Evolutionary conservation across 2,329 filamentous ascomycete species (phyloP), one percentile per base, ranked within the genome.

Genomic region (Paraconiothyrium brasiliense): DNA sequence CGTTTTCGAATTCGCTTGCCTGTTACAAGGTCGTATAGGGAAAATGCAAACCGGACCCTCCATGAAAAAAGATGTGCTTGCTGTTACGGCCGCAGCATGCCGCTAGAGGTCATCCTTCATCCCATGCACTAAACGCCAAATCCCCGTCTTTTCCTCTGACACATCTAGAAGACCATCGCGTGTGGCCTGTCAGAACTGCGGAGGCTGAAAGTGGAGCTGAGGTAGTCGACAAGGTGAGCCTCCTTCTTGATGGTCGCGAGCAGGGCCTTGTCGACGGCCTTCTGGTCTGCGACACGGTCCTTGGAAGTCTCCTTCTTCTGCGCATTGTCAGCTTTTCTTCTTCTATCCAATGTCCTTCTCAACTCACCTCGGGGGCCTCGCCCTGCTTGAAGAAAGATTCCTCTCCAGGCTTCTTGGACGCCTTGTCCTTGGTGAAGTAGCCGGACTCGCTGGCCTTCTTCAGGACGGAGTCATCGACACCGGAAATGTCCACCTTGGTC

Each of bases 381-480:
- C 94, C 87, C 89, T 97, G 93, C 90, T 95, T 94, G 91, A 98
- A 97, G 90, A 99, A 99, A 82, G 94, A 92, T 83, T 97, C 94
- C 89, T 99, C 94, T 78, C 90, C 90, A 78, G 92, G 91, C 92
- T 97, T 97, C 87, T 97, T 93, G 85, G 93, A 89, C 76, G 84
- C 86, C 90, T 97, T 97, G 84, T 98, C 95, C 81, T 91, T 91
- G 80, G 92, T 91, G 88, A 99, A 99, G 92, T 99, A 99, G 84
- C 92, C 92, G 83, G 89, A 84, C 68, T 79, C 78, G 71, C 89
- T 85, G 74, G 95, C 89, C 91, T 98, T 99, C 82, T 91, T 90
- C 79, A 91, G 78, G 62, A 84, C 83, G 76, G 81, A 79, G 71
- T 81, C 78, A 84, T 98, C 94, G 76, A 99, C 85, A 79, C 93